Percentiles rank a stretch among this genome's conserved stretches.
These are phyloP conservation scores for Nissolia schottii DNA, from an alignment of 306 rosid species.

Conservation along the genomic window DNA sequence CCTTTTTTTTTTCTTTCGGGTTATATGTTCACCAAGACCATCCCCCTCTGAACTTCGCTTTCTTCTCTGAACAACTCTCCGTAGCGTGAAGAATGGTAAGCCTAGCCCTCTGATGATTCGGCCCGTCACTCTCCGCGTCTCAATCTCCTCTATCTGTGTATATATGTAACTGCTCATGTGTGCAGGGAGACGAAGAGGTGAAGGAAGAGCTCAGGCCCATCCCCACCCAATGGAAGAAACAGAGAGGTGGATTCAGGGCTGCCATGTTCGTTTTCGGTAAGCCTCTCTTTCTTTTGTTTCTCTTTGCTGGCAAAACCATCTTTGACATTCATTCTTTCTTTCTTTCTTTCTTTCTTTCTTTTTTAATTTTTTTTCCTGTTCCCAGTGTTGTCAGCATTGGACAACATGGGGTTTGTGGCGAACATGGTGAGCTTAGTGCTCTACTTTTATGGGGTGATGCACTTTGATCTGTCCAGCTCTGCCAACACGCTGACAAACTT, in stretches of 20 bases:
- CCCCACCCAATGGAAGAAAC: constrained; percentile 28
- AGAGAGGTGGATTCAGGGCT: constrained; percentile 72
- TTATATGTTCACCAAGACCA: constrained; percentile 29
- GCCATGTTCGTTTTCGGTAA: constrained; percentile 66
- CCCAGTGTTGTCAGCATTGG: constrained; percentile 59
- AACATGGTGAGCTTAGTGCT: constrained; percentile 75
- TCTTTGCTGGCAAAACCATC: background rate
- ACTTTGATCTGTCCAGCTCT: constrained; percentile 52
- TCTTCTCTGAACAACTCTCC: constrained; percentile 22
- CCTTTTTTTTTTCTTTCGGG: too few relatives aligned
- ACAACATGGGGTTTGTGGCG: constrained; percentile 79
- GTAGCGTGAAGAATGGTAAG: constrained; percentile 40
- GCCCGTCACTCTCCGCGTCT: background rate
- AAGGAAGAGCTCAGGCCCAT: constrained; percentile 28
- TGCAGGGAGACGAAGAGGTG: constrained; percentile 41
- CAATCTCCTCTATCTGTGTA: background rate
- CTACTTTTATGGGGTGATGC: constrained; percentile 60
- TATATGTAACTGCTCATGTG: background rate
- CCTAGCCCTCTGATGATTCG: background rate
- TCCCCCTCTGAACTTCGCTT: background rate
- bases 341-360: background rate
- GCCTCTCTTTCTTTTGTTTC: background rate
- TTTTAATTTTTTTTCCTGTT: background rate
- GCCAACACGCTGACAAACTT: constrained; percentile 86
- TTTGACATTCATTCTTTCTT: too few relatives aligned